Base-by-base conservation (phyloP, 1,284 basidiomycete genomes). In the Rhizoctonia solani region DNA sequence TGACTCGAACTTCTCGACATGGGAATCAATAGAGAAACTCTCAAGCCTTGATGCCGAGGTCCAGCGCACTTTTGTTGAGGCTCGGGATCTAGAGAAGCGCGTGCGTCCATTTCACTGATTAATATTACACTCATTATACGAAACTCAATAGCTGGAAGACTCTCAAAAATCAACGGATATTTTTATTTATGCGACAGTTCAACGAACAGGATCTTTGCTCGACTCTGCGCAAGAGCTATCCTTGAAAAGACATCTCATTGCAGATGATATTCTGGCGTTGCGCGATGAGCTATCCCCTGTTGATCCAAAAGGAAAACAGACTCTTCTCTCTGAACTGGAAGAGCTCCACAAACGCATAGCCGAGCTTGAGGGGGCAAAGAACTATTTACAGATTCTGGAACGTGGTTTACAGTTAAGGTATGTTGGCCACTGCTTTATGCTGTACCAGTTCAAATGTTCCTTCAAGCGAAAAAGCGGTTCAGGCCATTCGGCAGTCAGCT, bases 321-420 rank as follows among this genome's bases (percentile, higher is more conserved):
- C 88, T 0, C 78, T 93, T 11, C 79, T 95, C n/a, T 90, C 95
- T 76, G 87, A 87, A 42, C 81, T 94, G 69, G 90, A 95, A 74
- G 83, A 82, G 0, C 77, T 91, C 66, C 89, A 92, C 74, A 81
- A 84, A 65, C 84, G 83, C 73, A 74, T 95, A 71, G 87, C 85
- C 73, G 88, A 91, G 73, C 80, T 95, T 32, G 82, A 89, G 72
- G 85, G 84, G 58, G 86, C 93, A 8, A 86, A 87, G 72, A 81
- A 83, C 23, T 96, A 95, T 77, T 85, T 92, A 4, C 83, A 84
- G 54, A 80, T 93, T 4, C 79, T 95, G 34, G 84, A 92, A 71
- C 84, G 82, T 72, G 85, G 87, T 5, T 78, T 95, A 69, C 77
- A 81, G 34, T 81, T 92, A 50, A 90, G 92, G 93, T 93, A 70